These are phyloP conservation scores for Claviceps digitariae DNA, from an alignment of 2,329 filamentous ascomycete species.

Conservation along the genomic window DNA sequence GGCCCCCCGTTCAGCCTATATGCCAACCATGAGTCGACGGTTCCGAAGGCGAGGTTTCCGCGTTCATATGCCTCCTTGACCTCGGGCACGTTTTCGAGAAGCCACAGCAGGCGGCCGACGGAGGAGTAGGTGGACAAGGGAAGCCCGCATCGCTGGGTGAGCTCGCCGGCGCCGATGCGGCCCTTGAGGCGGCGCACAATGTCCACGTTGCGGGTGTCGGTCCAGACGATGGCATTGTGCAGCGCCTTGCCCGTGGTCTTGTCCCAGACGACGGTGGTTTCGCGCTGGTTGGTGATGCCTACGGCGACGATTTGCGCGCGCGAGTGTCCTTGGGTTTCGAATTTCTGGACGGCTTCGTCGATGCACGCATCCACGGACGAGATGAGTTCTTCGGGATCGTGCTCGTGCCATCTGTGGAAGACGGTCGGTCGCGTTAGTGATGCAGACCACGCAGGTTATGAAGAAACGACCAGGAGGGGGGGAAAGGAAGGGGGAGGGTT, in stretches of 20 bases:
- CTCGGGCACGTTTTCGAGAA: constrained; percentile 52
- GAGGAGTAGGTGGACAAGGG: constrained; percentile 76
- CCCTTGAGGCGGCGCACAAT: constrained; percentile 61
- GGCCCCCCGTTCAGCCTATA: constrained; percentile 66
- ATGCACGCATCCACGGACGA: constrained; percentile 63
- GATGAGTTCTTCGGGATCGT: constrained; percentile 64
- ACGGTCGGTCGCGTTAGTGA: constrained; percentile 8
- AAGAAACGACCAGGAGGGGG: background rate
- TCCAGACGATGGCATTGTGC: constrained; percentile 75
- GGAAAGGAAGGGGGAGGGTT: background rate
- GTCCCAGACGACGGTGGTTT: constrained; percentile 73
- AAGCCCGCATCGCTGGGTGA: constrained; percentile 57
- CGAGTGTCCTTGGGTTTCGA: constrained; percentile 53
- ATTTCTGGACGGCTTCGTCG: constrained; percentile 55
- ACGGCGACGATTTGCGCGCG: constrained; percentile 57
- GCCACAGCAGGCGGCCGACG: constrained; percentile 64
- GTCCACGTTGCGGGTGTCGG: constrained; percentile 62
- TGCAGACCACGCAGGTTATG: background rate
- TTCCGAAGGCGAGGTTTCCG: constrained; percentile 62
- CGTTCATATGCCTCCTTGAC: constrained; percentile 60
- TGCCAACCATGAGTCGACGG: constrained; percentile 68
- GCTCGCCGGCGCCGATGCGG: constrained; percentile 50
- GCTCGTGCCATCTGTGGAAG: constrained; percentile 61
- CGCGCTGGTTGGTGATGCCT: constrained; percentile 73
- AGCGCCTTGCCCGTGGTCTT: constrained; percentile 61